Base-by-base conservation (phyloP, 192 early-diverging fungal species). In the Coemansia sp. region DNA sequence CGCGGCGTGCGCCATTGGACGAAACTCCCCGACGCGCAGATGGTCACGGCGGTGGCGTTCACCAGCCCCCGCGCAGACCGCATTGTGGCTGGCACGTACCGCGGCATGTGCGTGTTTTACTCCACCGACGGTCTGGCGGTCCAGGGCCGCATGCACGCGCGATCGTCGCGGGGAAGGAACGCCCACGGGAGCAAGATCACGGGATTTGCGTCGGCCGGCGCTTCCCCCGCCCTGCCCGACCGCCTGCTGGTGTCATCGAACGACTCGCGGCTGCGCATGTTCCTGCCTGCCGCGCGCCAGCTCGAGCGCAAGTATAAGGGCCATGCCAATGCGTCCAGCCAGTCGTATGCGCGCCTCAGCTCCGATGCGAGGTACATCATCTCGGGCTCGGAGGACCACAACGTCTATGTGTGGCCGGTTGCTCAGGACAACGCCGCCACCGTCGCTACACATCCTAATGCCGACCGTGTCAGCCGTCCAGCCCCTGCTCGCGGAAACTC, bases 241-340 rank as follows among this genome's bases (percentile, higher is more conserved):
- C 66, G 53, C 24, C 64, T 76, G 45, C 50, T 84, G 65, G 83
- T 72, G 65, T 88, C 92, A 10, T 89, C 89, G 44, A 93, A 91
- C 62, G 94, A 97, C 84, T 95, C 93, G 31, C 82, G 88, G 0
- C 84, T 97, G 62, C 86, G 94, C 51, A 73, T 97, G 69, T 91
- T 91, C 48, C 87, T 93, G 62, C 80, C 93, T 54, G 75, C 85
- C 1, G 91, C 92, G 67, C 94, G 92, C 56, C 81, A 85, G 29
- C 81, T 94, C n/a, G 81, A 88, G 29, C 87, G 88, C 61, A 93
- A 93, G 75, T 95, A 92, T 75, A 90, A 89, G 72, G 95, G 95
- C 33, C 77, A 88, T 11, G 90, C 90, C 35, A 91, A 93, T 51
- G 76, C 79, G 14, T 84, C 81, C 29, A 87, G 88, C 67, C 88